These are phyloP conservation scores for Phascolomyces articulosus DNA, from an alignment of 371 early-diverging fungal species.

Conservation along the genomic window DNA sequence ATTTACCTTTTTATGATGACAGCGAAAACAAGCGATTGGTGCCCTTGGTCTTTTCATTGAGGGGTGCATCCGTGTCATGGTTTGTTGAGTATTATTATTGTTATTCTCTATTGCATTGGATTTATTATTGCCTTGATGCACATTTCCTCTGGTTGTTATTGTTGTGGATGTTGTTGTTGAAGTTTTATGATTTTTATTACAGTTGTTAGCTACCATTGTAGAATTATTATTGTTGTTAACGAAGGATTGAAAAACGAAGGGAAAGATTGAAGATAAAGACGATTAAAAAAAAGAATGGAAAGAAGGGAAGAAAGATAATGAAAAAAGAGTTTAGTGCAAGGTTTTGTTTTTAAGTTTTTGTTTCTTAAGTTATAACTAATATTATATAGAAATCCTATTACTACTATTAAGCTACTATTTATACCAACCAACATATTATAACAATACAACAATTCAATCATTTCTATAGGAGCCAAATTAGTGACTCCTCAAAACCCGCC, in stretches of 20 bases:
- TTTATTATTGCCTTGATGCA: neutral
- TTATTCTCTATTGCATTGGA: neutral
- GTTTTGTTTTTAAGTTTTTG: neutral
- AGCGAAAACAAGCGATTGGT: conserved; percentile 38
- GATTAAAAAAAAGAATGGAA: neutral
- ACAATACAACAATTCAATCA: too few relatives aligned
- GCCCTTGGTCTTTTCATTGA: conserved; percentile 39
- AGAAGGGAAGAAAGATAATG: neutral
- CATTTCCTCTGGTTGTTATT: neutral
- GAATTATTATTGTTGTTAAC: neutral
- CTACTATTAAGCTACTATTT: too few relatives aligned
- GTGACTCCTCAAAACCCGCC: too few relatives aligned
- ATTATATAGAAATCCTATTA: too few relatives aligned
- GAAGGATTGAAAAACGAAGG: neutral
- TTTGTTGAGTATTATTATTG: conserved; percentile 6
- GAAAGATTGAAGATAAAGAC: neutral
- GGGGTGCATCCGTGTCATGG: conserved; percentile 23
- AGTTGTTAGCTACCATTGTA: neutral
- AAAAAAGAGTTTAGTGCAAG: neutral
- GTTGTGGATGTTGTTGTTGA: neutral
- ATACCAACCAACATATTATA: too few relatives aligned
- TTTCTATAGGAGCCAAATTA: too few relatives aligned
- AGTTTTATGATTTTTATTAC: neutral
- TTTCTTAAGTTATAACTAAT: too few relatives aligned
- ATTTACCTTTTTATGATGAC: conserved; percentile 39